Base-by-base conservation (phyloP, 345 rosid genomes). In the Brassica juncea region DNA sequence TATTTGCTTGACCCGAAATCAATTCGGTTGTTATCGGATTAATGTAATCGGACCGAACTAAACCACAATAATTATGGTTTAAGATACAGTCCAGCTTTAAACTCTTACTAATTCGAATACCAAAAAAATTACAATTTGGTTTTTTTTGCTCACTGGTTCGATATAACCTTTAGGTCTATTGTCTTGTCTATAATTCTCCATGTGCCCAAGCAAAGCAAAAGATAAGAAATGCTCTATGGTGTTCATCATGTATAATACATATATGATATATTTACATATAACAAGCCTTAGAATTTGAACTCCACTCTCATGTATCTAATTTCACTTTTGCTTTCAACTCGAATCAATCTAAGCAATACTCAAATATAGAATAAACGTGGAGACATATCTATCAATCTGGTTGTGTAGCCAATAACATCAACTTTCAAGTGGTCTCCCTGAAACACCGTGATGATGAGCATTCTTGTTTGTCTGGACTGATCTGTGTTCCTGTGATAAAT, bases 191-290 rank as follows among this genome's bases (percentile, higher is more conserved):
- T 19, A 44, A 10, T 11, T 44, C 5, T 44, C 12, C n/a, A 25
- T 34, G 47, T 23, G 58, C 27, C 57, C 57, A 49, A 4, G 6
- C 19, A 66, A 67, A 37, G 6, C 57, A 66, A 67, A 37, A 11
- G 37, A 8, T 49, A 66, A 66, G 14, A 15, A 35, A 44, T 73
- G 68, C 8, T 19, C 6, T 39, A 4, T 2, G 16, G 39, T 49
- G 15, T 77, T 61, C 21, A 57, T 32, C 30, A 23, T 1, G 25
- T 68, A 47, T 70, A 23, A 70, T 77, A 31, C 67, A 28, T 63
- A 52, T 70, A 44, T 70, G 71, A 23, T 77, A 77, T 70, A 23
- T 77, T 62, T 77, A 77, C 81, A 77, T 47, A 77, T 16, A 27
- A 54, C 71, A 71, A 64, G 10, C 19, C 35, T 55, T 71, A 15